Conservation (phyloP, 2,329 filamentous ascomycete genomes). For the Pseudofabraea citricarpa region DNA sequence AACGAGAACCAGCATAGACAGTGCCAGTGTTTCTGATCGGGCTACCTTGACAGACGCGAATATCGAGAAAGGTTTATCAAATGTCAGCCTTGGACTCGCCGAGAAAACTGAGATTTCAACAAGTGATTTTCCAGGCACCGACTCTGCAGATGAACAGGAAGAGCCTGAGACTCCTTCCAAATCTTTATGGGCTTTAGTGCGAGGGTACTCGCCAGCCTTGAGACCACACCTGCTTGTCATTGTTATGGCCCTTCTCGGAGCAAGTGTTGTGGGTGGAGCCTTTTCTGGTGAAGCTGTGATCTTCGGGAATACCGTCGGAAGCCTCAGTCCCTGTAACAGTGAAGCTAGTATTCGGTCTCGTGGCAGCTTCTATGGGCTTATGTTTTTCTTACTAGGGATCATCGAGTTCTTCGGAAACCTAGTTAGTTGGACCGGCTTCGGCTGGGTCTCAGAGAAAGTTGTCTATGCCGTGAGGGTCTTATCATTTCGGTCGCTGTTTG, state of each 20-base stretch:
- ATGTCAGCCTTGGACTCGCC: not conserved
- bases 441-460: constrained; percentile 57
- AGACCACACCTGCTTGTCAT: not conserved
- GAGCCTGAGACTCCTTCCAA: constrained; percentile 7
- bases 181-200: constrained; percentile 3
- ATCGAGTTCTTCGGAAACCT: constrained; percentile 58
- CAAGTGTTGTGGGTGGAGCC: constrained; percentile 49
- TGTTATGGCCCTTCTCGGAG: constrained; percentile 36
- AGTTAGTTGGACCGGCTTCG: constrained; percentile 47
- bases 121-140: constrained; percentile 25
- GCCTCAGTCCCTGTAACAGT: constrained; percentile 41
- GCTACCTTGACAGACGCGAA: not conserved
- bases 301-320: constrained; percentile 47
- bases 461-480: constrained; percentile 59
- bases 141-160: constrained; percentile 3
- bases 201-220: constrained; percentile 4
- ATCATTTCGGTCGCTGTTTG: constrained; percentile 59
- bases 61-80: too few species aligned
- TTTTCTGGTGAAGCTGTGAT: constrained; percentile 52
- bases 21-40: not conserved
- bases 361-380: constrained; percentile 32
- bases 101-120: constrained; percentile 5
- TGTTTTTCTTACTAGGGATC: constrained; percentile 46
- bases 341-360: constrained; percentile 14
- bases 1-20: not conserved